A percentile compares a stretch with the other conserved stretches of the same genome.
These are phyloP conservation scores for Tulasnella sp. DNA, from an alignment of 768 basidiomycete species.

Conservation along the genomic window DNA sequence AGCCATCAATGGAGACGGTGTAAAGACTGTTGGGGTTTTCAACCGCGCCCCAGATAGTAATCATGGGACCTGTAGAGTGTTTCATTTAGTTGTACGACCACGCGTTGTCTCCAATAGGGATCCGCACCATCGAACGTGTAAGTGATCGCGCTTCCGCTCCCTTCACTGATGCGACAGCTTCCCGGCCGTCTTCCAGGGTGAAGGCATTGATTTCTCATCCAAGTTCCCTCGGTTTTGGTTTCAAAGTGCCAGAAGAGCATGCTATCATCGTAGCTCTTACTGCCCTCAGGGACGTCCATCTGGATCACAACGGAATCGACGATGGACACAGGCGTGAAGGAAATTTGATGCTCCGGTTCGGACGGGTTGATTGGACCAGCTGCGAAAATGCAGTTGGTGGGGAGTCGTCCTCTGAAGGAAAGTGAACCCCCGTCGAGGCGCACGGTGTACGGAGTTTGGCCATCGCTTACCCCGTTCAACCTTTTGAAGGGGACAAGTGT, in stretches of 20 bases:
- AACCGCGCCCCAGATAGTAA: background rate
- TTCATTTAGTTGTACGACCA: background rate
- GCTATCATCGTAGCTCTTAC: background rate
- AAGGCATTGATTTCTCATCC: background rate
- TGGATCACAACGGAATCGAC: constrained; percentile 3
- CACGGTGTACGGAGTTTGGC: background rate
- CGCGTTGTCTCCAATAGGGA: background rate
- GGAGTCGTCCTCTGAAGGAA: background rate
- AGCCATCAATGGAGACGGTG: background rate
- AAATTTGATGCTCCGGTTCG: background rate
- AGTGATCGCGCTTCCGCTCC: background rate
- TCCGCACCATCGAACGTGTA: background rate
- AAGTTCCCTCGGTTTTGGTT: background rate
- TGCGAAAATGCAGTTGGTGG: background rate
- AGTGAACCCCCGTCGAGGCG: background rate
- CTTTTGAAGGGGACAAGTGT: background rate
- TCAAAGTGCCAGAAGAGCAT: background rate
- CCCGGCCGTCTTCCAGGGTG: background rate
- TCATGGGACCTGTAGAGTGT: background rate
- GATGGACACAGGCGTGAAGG: background rate
- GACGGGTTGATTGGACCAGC: background rate
- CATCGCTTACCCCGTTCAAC: background rate
- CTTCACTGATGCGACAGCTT: constrained; percentile 2
- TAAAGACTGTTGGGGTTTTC: background rate
- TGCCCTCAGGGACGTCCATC: background rate